Conservation (phyloP, 176 grass and related monocot species). For the Paspalum vaginatum region DNA sequence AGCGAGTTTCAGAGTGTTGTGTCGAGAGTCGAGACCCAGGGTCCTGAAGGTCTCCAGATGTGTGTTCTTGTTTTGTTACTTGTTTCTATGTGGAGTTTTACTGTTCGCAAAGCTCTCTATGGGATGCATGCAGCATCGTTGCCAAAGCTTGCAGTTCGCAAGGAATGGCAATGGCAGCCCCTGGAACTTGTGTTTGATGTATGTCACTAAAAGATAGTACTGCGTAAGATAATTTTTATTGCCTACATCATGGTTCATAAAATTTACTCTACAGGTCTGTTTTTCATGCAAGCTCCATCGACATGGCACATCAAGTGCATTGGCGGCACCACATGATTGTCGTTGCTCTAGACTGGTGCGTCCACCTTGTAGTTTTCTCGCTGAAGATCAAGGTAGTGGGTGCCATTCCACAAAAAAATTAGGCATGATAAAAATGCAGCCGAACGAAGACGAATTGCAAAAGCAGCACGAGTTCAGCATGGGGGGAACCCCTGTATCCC, state of each 20-base stretch:
- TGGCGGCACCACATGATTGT: too few species aligned
- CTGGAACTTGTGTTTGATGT: conserved; percentile 6
- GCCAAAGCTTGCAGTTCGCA: conserved; percentile 7
- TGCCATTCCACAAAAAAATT: not conserved
- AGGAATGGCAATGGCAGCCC: not conserved
- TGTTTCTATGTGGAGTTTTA: not conserved
- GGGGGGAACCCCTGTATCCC: not conserved
- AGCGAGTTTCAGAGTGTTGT: conserved; percentile 19
- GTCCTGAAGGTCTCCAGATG: not conserved
- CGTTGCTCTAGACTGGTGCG: too few species aligned
- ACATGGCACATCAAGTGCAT: not conserved
- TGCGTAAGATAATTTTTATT: not conserved
- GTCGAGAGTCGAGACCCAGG: not conserved
- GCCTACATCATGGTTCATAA: not conserved
- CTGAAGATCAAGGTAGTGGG: too few species aligned
- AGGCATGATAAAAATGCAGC: not conserved
- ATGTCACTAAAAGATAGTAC: conserved; percentile 2
- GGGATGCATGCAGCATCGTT: conserved; percentile 12
- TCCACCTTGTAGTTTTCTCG: too few species aligned
- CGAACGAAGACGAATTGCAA: not conserved
- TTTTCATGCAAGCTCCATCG: not conserved
- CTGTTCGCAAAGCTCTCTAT: not conserved
- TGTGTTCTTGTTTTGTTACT: conserved; percentile 14
- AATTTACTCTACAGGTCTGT: not conserved
- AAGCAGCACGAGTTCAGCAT: not conserved